phyloP scores from a whole-genome alignment of 768 basidiomycete genomes.

The Rhizopogon salebrosus region DNA sequence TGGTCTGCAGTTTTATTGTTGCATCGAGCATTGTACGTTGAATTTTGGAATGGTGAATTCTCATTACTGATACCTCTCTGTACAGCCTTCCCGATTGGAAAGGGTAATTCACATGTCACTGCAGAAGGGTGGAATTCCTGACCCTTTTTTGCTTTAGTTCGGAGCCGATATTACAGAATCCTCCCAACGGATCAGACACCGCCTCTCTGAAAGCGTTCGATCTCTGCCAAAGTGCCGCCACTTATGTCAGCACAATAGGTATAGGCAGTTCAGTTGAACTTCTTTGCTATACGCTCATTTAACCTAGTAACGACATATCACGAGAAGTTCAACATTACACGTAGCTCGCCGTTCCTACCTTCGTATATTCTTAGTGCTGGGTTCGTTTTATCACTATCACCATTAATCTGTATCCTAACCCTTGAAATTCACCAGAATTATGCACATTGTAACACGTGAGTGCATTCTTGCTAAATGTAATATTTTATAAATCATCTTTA shows the following conservation, averaged over 20 bases:
- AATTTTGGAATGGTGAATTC: background rate
- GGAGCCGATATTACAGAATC: constrained; percentile 40
- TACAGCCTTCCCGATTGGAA: constrained; percentile 69
- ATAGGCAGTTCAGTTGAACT: constrained; percentile 7
- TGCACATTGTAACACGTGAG: constrained; percentile 74
- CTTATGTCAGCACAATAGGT: constrained; percentile 66
- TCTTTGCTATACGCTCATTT: constrained; percentile 4
- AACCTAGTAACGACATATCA: constrained; percentile 47
- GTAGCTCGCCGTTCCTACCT: constrained; percentile 60
- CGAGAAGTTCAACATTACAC: constrained; percentile 55
- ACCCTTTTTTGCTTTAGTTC: constrained; percentile 25
- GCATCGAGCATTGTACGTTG: constrained; percentile 73
- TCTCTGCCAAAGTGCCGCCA: constrained; percentile 68
- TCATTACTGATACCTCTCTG: constrained; percentile 8
- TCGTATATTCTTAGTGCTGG: constrained; percentile 68
- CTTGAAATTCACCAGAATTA: constrained; percentile 44
- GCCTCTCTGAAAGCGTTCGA: constrained; percentile 66
- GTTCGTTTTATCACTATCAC: constrained; percentile 36
- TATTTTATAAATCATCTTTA: constrained; percentile 9
- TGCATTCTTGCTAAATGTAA: constrained; percentile 5
- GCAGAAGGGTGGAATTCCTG: constrained; percentile 1
- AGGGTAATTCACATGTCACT: constrained; percentile 36
- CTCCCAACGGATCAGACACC: constrained; percentile 32
- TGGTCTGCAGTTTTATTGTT: constrained; percentile 71
- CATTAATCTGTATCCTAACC: background rate